Evolutionary conservation across 805 yeast species (phyloP), one percentile per base, ranked within the genome.

Genomic region (Brettanomyces sp.): DNA sequence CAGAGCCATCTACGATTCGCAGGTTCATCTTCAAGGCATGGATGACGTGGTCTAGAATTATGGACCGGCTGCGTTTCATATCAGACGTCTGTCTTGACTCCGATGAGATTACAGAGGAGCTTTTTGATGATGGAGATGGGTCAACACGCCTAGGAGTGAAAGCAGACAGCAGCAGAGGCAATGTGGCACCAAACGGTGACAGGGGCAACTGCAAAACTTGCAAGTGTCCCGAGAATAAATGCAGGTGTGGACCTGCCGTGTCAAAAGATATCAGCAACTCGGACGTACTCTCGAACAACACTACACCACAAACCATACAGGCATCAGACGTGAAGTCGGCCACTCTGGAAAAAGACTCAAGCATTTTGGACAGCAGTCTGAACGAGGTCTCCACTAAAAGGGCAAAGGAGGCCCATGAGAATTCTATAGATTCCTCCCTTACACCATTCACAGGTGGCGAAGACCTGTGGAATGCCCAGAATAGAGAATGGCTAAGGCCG

Each of bases 401-500:
- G 7, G 32, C 32, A 28, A 28, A 28, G 32, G 32, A 28, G 32
- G 32, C 1, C 32, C 18, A 18, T 18, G 18, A 18, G 18, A 28
- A 28, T 28, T 28, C 32, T 28, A 28, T 28, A 28, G 32, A 28
- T 28, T 9, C 32, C 32, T 28, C 32, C 9, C 32, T 7, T 28
- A 9, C 11, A 40, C 72, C 74, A 9, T 76, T 77, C 56, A 58
- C 56, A 38, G 65, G 71, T n/a, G 64, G 63, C 7, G 73, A 74
- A 37, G 65, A 64, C 11, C 69, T 85, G 39, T 90, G 96, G 96
- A 74, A 76, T 44, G 63, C 69, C 41, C 77, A 88, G 47, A 73
- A 95, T 47, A 60, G 66, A 7, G 72, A 78, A 48, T 90, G 97
- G 97, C 59, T 76, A 18, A 57, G 62, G 28, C 67, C 70, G n/a